Conservation (phyloP, 2,329 filamentous ascomycete genomes). For the Ceratocystis cubensis region DNA sequence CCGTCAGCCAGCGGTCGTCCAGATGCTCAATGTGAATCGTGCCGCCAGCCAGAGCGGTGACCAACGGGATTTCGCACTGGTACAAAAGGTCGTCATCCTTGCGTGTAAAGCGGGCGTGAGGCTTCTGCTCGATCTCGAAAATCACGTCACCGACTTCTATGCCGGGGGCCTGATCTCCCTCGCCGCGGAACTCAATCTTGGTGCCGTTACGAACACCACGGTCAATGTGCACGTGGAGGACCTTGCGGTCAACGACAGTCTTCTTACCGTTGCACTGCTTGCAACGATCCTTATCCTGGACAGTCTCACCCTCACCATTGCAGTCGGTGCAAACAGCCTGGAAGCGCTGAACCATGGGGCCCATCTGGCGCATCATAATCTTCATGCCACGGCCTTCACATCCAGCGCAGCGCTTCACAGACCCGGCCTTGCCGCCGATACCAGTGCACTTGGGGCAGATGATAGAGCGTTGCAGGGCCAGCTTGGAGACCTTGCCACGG, state of each 20-base stretch:
- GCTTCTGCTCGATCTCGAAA: constrained; percentile 98
- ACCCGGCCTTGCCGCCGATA: constrained; percentile 89
- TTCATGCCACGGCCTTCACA: constrained; percentile 97
- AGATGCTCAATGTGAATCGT: constrained; percentile 89
- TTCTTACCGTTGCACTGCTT: constrained; percentile 96
- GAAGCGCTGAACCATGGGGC: constrained; percentile 99
- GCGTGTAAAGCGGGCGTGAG: constrained; percentile 86
- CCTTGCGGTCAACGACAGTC: constrained; percentile 93
- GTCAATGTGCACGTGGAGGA: constrained; percentile 95
- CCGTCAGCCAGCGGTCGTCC: constrained; percentile 89
- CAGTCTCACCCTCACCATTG: constrained; percentile 91
- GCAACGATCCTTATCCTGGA: constrained; percentile 95
- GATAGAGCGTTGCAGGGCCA: constrained; percentile 92
- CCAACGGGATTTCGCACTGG: constrained; percentile 86
- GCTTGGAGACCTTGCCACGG: constrained; percentile 92
- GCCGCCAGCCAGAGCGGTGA: constrained; percentile 87
- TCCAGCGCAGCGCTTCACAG: constrained; percentile 82
- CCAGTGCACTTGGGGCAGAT: constrained; percentile 93
- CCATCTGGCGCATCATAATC: constrained; percentile 99
- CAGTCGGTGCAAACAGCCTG: constrained; percentile 98
- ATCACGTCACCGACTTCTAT: constrained; percentile 91
- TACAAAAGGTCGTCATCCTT: constrained; percentile 95
- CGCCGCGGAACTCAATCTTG: constrained; percentile 93
- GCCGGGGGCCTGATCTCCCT: constrained; percentile 90
- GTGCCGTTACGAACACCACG: constrained; percentile 84